phyloP scores from a whole-genome alignment of 495 filamentous ascomycete genomes.

The Chaetomium tenue region DNA sequence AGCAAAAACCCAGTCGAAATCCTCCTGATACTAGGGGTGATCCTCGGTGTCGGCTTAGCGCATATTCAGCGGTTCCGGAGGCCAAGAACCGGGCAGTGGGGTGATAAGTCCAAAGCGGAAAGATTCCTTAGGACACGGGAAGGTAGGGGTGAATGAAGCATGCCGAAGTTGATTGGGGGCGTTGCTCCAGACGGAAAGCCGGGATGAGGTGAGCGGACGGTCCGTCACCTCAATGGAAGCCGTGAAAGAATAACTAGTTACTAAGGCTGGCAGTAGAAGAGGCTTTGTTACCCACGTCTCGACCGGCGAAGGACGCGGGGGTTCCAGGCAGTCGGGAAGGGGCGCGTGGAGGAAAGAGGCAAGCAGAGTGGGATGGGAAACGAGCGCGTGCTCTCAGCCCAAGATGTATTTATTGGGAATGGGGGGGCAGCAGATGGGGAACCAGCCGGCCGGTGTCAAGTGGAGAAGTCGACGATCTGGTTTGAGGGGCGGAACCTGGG shows the following conservation, averaged over 20 bases:
- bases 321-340: constrained; percentile 26
- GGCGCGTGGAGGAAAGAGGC: constrained; percentile 19
- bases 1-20: neutral
- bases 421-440: constrained; percentile 10
- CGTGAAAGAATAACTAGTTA: neutral
- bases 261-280: neutral
- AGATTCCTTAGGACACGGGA: neutral
- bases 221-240: neutral
- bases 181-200: neutral
- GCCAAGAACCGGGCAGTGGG: neutral
- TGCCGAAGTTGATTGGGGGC: neutral
- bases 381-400: constrained; percentile 23
- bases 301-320: constrained; percentile 21
- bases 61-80: constrained; percentile 17
- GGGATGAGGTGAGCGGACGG: neutral
- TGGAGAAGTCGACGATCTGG: constrained; percentile 32
- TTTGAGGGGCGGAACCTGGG: constrained; percentile 21
- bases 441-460: constrained; percentile 35
- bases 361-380: constrained; percentile 20
- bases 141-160: constrained; percentile 1
- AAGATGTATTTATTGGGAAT: constrained; percentile 30
- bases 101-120: neutral
- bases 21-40: constrained; percentile 8
- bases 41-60: constrained; percentile 18
- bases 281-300: constrained; percentile 17